Evolutionary conservation across 495 filamentous ascomycete genomes (phyloP).

Genomic region (Sabuloglossum arenarium): DNA sequence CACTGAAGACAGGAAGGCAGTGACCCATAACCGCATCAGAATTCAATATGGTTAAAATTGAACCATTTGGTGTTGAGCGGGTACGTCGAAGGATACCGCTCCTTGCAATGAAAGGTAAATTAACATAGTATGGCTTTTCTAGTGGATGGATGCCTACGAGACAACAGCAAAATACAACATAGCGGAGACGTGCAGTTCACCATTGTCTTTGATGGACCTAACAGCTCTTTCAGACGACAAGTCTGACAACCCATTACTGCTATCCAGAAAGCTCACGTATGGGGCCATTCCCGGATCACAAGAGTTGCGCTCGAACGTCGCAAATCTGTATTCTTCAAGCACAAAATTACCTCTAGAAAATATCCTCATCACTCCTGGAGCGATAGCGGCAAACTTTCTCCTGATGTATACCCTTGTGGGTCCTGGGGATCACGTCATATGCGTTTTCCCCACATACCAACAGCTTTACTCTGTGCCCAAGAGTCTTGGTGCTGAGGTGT

Average conservation of each 20-base stretch:
- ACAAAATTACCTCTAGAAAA: constrained; percentile 39
- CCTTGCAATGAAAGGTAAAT: background rate
- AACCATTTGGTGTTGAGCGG: constrained; percentile 59
- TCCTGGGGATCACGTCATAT: constrained; percentile 74
- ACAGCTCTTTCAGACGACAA: constrained; percentile 32
- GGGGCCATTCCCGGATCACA: constrained; percentile 51
- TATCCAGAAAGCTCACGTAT: constrained; percentile 39
- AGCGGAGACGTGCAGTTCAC: constrained; percentile 71
- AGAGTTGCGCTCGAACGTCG: constrained; percentile 37
- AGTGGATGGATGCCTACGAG: constrained; percentile 89
- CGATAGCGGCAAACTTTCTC: constrained; percentile 69
- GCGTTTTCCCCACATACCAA: constrained; percentile 78
- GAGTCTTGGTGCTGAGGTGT: constrained; percentile 63
- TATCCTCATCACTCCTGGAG: constrained; percentile 59
- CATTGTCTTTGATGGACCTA: constrained; percentile 58
- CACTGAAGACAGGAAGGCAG: background rate
- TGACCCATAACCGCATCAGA: background rate
- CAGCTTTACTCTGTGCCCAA: constrained; percentile 63
- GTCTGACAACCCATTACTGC: constrained; percentile 18
- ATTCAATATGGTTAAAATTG: constrained; percentile 41
- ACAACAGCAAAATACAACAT: constrained; percentile 55
- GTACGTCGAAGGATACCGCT: constrained; percentile 19
- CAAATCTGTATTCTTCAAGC: constrained; percentile 40
- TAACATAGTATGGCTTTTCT: background rate
- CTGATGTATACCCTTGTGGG: constrained; percentile 53